phyloP scores from a whole-genome alignment of 805 yeast species.

The Candida germanica region DNA sequence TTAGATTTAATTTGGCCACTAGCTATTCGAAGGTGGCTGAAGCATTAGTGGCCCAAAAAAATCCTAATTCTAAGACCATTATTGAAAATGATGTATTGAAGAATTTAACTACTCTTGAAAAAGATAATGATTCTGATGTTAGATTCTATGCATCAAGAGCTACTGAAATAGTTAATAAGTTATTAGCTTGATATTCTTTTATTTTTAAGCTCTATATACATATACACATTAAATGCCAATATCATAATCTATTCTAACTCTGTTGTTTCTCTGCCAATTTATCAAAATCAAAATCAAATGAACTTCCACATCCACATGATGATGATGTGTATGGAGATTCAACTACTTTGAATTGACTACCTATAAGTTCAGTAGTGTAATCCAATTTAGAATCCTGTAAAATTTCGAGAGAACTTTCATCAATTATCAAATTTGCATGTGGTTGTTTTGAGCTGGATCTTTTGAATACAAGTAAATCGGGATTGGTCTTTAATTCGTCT shows the following conservation, averaged over 20 bases:
- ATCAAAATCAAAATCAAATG: conserved; percentile 48
- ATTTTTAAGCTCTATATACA: conserved; percentile 1
- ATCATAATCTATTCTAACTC: background rate
- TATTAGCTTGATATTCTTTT: conserved; percentile 2
- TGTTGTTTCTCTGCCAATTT: conserved; percentile 27
- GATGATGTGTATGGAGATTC: conserved; percentile 80
- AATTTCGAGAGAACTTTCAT: conserved; percentile 74
- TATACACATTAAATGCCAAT: background rate
- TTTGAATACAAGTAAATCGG: conserved; percentile 52
- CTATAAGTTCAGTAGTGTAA: conserved; percentile 88
- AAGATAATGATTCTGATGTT: conserved; percentile 86
- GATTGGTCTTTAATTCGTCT: conserved; percentile 33
- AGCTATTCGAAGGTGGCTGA: conserved; percentile 63
- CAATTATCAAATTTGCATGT: conserved; percentile 67
- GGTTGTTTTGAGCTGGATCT: conserved; percentile 43
- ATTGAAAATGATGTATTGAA: conserved; percentile 53
- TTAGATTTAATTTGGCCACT: conserved; percentile 92
- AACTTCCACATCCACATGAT: conserved; percentile 46
- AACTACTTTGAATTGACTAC: conserved; percentile 89
- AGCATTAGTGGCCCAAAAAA: conserved; percentile 34
- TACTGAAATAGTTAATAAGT: conserved; percentile 4
- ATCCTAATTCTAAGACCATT: conserved; percentile 18
- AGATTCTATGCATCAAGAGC: conserved; percentile 78
- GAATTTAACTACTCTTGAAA: conserved; percentile 57
- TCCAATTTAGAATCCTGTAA: conserved; percentile 84